Evolutionary conservation across 2,329 filamentous ascomycete species (phyloP), one percentile per base, ranked within the genome.

Genomic region (Dactylonectria estremocensis): DNA sequence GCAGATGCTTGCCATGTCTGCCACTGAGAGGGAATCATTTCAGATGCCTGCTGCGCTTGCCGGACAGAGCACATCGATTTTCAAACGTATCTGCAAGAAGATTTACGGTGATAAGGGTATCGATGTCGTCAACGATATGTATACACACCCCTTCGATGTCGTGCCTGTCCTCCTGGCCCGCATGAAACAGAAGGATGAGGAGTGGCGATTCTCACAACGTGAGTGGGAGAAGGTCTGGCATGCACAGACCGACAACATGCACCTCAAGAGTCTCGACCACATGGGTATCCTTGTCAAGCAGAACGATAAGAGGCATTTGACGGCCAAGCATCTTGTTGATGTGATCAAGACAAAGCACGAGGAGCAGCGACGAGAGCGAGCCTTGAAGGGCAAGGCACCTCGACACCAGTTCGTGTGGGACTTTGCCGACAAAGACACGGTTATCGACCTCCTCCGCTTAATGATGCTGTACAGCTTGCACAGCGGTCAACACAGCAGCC

Each of bases 171-270:
- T 99, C 31, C 85, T 99, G 67, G 92, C 93, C 58, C 90, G 96
- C 13, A 87, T 99, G 74, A 98, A 98, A 83, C 94, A 97, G 76
- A 98, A 98, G 80, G 92, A 97, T 50, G 96, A 99, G 80, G 95
- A 98, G 77, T 99, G 96, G 96, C 94, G 97, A 71, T 95, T 97
- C 73, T 95, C 94, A 6, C 95, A 93, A 86, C 94, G 96, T 35
- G 97, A 99, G 79, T 99, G 96, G 96, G 95, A 98, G 81, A 98
- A 98, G 82, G 95, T 99, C 8, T 99, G 96, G 96, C 94, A 96
- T 70, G 92, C 94, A 56, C 96, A 98, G 83, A 98, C 95, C 24
- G 93, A 97, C 78, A 92, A 93, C 76, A 95, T 97, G 84, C 97
- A 98, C 82, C 93, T 97, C 83, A 97, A 95, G 84, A 97, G 95